Evolutionary conservation across 2,329 filamentous ascomycete species (phyloP).

Genomic region (Fusarium floridanum): DNA sequence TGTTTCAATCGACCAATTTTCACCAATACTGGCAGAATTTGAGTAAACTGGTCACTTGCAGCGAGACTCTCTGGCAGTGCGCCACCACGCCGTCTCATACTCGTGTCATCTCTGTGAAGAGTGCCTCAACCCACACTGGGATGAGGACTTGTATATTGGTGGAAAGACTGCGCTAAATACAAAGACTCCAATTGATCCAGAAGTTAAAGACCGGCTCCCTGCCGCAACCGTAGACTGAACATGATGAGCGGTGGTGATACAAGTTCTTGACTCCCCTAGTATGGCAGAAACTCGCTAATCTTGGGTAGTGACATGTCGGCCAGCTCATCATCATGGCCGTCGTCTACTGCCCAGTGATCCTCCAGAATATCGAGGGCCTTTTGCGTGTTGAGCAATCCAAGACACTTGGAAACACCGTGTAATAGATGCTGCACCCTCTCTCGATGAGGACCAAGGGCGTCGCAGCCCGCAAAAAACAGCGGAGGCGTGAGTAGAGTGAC

Average conservation of each 20-base stretch:
- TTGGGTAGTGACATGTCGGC: constrained; percentile 26
- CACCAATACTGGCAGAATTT: background rate
- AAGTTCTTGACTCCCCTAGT: background rate
- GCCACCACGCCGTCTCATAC: background rate
- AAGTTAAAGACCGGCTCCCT: background rate
- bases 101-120: background rate
- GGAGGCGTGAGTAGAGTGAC: constrained; percentile 30
- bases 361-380: constrained; percentile 32
- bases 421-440: constrained; percentile 24
- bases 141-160: background rate
- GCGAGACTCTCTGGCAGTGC: background rate
- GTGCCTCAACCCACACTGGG: background rate
- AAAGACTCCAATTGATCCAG: background rate
- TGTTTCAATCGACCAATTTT: background rate
- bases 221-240: background rate
- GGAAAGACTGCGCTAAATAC: background rate
- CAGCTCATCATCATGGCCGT: constrained; percentile 22
- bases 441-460: constrained; percentile 26
- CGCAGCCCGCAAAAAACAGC: constrained; percentile 32
- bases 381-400: constrained; percentile 29
- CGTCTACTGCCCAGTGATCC: constrained; percentile 22
- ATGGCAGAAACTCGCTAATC: constrained; percentile 29
- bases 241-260: background rate
- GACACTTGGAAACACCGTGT: constrained; percentile 25
- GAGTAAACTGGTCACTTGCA: background rate